Conservation (phyloP, 768 basidiomycete species). For the Agaricus subrufescens region DNA sequence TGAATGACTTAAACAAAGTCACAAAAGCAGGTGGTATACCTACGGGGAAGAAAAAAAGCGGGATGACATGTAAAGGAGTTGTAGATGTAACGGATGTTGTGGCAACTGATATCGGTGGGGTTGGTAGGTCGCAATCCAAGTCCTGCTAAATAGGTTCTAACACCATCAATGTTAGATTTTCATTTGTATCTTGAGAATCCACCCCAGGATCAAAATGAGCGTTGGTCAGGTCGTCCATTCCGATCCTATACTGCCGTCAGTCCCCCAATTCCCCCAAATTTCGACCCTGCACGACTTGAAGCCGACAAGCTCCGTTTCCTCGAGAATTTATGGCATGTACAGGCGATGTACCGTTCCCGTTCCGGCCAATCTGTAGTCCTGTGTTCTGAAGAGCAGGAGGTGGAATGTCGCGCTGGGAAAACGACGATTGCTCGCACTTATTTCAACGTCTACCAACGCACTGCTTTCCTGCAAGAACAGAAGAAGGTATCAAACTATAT, state of each 20-base stretch:
- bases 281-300: constrained; percentile 62
- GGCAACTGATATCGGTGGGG: constrained; percentile 79
- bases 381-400: constrained; percentile 67
- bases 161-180: constrained; percentile 50
- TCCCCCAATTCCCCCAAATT: constrained; percentile 61
- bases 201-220: constrained; percentile 76
- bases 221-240: constrained; percentile 86
- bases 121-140: constrained; percentile 48
- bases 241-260: constrained; percentile 74
- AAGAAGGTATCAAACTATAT: constrained; percentile 58
- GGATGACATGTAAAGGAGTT: constrained; percentile 80
- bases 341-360: constrained; percentile 74
- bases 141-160: not conserved
- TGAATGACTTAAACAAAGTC: constrained; percentile 75
- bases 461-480: constrained; percentile 68
- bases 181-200: constrained; percentile 82
- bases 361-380: constrained; percentile 71
- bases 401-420: constrained; percentile 61
- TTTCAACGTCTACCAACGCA: constrained; percentile 85
- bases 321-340: constrained; percentile 85
- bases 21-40: constrained; percentile 60
- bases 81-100: constrained; percentile 82
- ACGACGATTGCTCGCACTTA: constrained; percentile 73
- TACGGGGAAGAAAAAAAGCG: constrained; percentile 67
- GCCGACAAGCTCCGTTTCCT: constrained; percentile 78